Base-by-base conservation (phyloP, 768 basidiomycete species). In the Naematelia encephala region DNA sequence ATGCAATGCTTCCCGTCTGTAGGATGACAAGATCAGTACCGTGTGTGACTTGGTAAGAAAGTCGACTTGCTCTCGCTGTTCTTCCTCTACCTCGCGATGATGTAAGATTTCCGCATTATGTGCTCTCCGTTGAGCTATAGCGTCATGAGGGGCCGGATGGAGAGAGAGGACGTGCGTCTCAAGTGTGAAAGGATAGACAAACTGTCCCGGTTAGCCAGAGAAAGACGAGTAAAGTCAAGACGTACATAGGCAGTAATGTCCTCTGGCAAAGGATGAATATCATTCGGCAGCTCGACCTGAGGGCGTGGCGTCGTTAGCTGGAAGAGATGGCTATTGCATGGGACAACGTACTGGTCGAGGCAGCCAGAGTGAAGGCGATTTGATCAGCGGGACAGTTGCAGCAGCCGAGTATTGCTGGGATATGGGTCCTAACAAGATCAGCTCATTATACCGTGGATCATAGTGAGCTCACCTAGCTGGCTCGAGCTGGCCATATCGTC, bases 131-230 rank as follows among this genome's bases (percentile, higher is more conserved):
- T 87, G 81, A 0, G 86, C 81, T 34, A 90, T 82, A 0, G 86
- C 86, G 2, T 81, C 78, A 48, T 86, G 81, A 1, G 90, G 86
- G 0, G 89, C 82, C 0, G 87, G 84, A 70, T 89, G 89, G 42
- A 90, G 78, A 1, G 85, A 83, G 53, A 93, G 77, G 64, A 91
- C 81, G 73, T 94, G 92, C 0, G 86, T 84, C 70, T 98, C 94
- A 52, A 98, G 83, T 2, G 91, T 88, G 81, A 91, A 97, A 1
- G 94, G 93, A 70, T 97, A 98, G 44, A 89, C 94, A 69, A 97
- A 96, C 93, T 98, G 73, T n/a, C 4, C 53, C 54, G 43, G 44
- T 47, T 39, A 60, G 22, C 22, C 67, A 52, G 0, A 23, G 26
- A 25, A 28, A 22, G 22, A 39, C 22, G 12, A 25, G 22, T 11